Conservation (phyloP, 306 rosid species). For the Glycine latifolia region DNA sequence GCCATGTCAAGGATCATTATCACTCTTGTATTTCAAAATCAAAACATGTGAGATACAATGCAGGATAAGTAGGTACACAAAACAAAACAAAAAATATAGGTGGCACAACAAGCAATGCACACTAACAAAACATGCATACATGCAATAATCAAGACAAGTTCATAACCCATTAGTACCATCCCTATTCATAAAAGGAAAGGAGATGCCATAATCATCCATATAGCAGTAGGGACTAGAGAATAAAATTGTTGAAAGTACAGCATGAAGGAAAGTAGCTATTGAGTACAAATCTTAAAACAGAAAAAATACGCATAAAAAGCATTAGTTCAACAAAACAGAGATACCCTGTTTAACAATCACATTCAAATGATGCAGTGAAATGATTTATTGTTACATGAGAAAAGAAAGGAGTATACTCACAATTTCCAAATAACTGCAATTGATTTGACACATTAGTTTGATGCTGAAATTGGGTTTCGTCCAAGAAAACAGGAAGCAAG, state of each 20-base stretch:
- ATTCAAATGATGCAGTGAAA: background rate
- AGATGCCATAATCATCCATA: background rate
- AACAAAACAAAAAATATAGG: constrained; percentile 17
- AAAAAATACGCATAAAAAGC: constrained; percentile 27
- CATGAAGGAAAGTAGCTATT: background rate
- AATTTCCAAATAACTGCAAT: constrained; percentile 79
- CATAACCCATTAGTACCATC: background rate
- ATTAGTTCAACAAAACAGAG: constrained; percentile 24
- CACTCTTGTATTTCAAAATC: constrained; percentile 18
- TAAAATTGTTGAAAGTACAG: constrained; percentile 1
- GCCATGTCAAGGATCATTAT: constrained; percentile 8
- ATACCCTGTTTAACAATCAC: constrained; percentile 24
- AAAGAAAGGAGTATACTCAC: constrained; percentile 59
- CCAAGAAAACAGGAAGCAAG: constrained; percentile 75
- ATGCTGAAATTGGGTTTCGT: constrained; percentile 65
- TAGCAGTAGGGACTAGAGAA: background rate
- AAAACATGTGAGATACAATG: background rate
- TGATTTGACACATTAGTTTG: constrained; percentile 75
- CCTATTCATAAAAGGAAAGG: background rate
- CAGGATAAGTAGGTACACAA: background rate
- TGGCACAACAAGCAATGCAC: background rate
- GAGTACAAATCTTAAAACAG: constrained; percentile 4
- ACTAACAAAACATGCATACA: background rate
- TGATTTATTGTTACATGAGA: background rate
- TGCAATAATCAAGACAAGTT: constrained; percentile 7